Evolutionary conservation across 2,329 filamentous ascomycete genomes (phyloP), one percentile per base, ranked within the genome.

Genomic region (Berkeleyomyces rouxiae): DNA sequence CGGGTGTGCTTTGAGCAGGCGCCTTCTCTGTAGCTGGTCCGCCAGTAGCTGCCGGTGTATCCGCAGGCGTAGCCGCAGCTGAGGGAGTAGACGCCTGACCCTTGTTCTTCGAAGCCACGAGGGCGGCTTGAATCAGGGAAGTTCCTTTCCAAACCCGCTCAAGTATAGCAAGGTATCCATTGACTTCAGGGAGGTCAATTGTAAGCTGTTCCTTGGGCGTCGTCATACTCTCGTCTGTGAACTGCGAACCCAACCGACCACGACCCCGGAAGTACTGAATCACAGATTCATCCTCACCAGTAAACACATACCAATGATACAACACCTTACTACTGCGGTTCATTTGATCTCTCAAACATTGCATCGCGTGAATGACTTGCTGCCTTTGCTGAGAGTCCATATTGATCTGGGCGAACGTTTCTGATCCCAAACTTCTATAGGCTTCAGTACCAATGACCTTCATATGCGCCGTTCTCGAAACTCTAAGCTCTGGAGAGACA

Each of bases 141-240:
- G 43, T 46, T 16, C 43, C 57, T 23, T 44, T 46, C 57, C 57
- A 59, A 7, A 59, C 36, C 2, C 39, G 53, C 23, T 59, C 51
- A 11, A 63, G 23, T 16, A 44, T 16, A 3, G n/a, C 9, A 46
- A 33, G 11, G 39, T 42, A 51, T 7, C 4, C n/a, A 9, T 59
- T 40, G n/a, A 63, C 23, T 36, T 63, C 61, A 9, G 33, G 44
- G 6, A 58, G 5, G 43, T 59, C 55, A 16, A 63, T 59, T n/a
- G 33, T 63, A 2, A 63, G 13, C 7, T 4, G 39, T 40, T 37
- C 23, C 23, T 63, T 63, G 7, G 53, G 39, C 11, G 9, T 6
- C 43, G 33, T 59, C 3, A 6, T 36, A 42, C 23, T 9, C 31
- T 33, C 16, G 10, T 59, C 57, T 13, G 36, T 36, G 10, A 33